Percentiles rank a stretch among this genome's conserved stretches.
phyloP scores from a whole-genome alignment of 495 filamentous ascomycete species.

The Pyrenula aspistea region DNA sequence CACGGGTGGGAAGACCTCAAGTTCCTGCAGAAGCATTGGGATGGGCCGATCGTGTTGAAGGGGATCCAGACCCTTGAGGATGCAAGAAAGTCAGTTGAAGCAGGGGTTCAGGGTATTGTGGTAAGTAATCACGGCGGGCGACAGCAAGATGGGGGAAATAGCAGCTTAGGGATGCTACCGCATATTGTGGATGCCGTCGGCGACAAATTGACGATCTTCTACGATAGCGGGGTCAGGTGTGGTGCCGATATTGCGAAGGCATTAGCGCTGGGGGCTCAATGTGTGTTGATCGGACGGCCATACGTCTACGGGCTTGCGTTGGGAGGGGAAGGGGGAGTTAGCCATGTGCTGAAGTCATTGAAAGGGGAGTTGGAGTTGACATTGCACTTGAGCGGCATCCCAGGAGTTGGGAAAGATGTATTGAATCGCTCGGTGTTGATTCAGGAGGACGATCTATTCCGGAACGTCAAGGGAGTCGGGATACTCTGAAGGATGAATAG shows the following conservation, averaged over 20 bases:
- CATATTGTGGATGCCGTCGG: slow-evolving; percentile 37
- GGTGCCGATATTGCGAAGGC: slow-evolving; percentile 39
- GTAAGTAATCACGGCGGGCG: slow-evolving; percentile 26
- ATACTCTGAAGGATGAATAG: no score
- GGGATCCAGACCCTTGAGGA: slow-evolving; percentile 43
- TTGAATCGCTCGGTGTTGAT: not conserved
- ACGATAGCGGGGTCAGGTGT: slow-evolving; percentile 35
- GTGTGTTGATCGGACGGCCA: slow-evolving; percentile 34
- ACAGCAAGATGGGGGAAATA: slow-evolving; percentile 33
- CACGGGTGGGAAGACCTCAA: slow-evolving; percentile 40
- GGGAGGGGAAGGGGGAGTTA: slow-evolving; percentile 14
- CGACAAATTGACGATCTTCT: slow-evolving; percentile 27
- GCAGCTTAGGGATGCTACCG: slow-evolving; percentile 28
- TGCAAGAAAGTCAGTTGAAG: slow-evolving; percentile 40
- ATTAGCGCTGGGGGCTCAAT: slow-evolving; percentile 39
- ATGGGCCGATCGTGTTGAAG: slow-evolving; percentile 42
- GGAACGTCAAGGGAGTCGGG: no score
- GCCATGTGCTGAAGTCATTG: slow-evolving; percentile 14
- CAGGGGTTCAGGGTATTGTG: slow-evolving; percentile 42
- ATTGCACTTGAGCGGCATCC: not conserved
- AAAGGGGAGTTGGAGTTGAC: slow-evolving; percentile 9
- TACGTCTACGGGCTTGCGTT: slow-evolving; percentile 19
- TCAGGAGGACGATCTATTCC: not conserved
- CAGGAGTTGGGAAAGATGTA: not conserved
- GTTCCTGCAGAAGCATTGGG: slow-evolving; percentile 15